Evolutionary conservation across 306 rosid species (phyloP).

Genomic region (Prunus armeniaca): DNA sequence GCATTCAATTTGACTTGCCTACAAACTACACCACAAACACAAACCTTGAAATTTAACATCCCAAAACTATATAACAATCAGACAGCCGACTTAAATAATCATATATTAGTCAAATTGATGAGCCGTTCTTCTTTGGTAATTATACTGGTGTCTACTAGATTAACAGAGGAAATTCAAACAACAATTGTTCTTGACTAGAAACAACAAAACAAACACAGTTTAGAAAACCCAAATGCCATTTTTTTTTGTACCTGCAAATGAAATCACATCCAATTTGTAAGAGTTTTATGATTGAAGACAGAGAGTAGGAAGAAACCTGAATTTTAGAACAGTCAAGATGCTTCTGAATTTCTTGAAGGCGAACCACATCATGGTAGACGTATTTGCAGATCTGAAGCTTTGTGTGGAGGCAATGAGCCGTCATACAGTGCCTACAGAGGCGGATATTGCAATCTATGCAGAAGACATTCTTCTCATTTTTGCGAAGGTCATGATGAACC

Average conservation of each 20-base stretch:
- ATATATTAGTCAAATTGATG: too few species aligned
- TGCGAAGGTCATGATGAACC: slow-evolving; percentile 58
- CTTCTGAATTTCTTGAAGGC: slow-evolving; percentile 70
- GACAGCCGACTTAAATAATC: too few species aligned
- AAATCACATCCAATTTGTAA: slow-evolving; percentile 9
- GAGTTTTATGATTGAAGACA: slow-evolving; percentile 9
- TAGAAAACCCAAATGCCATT: neutral
- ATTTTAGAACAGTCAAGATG: slow-evolving; percentile 75
- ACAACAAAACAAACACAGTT: neutral
- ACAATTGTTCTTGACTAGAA: neutral
- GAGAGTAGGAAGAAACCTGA: slow-evolving; percentile 51
- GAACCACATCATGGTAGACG: slow-evolving; percentile 78
- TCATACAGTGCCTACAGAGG: slow-evolving; percentile 72
- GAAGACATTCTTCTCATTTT: slow-evolving; percentile 71
- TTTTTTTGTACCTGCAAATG: neutral
- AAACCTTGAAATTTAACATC: too few species aligned
- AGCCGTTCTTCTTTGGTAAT: too few species aligned
- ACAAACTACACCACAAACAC: too few species aligned
- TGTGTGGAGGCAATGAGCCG: slow-evolving; percentile 64
- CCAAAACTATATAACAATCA: too few species aligned
- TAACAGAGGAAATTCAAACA: neutral
- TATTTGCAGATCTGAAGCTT: slow-evolving; percentile 83
- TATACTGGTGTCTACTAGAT: neutral
- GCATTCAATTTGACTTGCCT: neutral
- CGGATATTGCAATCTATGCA: slow-evolving; percentile 73